Evolutionary conservation across 1,139 yeast species (phyloP).

Genomic region (Saccharomyces hybrid): DNA sequence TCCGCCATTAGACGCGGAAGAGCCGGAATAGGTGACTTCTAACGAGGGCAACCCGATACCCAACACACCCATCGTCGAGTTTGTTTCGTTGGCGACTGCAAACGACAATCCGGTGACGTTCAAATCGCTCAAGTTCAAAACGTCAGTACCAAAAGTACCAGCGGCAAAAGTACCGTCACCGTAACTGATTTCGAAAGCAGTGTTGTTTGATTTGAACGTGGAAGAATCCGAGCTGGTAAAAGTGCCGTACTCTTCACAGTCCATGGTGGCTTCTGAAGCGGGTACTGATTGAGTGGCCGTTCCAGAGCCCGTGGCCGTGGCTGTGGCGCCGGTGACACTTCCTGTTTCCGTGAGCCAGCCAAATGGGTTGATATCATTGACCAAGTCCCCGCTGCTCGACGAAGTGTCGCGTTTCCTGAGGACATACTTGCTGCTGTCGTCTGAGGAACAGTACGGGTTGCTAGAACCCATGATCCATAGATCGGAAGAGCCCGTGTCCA

Average conservation of each 20-base stretch:
- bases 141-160: constrained; percentile 57
- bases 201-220: constrained; percentile 40
- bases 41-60: constrained; percentile 54
- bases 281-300: constrained; percentile 5
- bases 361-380: not conserved
- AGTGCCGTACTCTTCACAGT: constrained; percentile 33
- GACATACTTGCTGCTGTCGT: not conserved
- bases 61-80: constrained; percentile 49
- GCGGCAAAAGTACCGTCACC: constrained; percentile 52
- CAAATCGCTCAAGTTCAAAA: constrained; percentile 35
- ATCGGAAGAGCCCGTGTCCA: constrained; percentile 71
- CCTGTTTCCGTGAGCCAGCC: constrained; percentile 4
- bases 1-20: constrained; percentile 7
- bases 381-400: not conserved
- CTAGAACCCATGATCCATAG: constrained; percentile 47
- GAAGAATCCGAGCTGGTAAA: constrained; percentile 43
- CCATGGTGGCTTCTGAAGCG: constrained; percentile 20
- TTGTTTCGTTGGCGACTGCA: constrained; percentile 50
- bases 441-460: constrained; percentile 20
- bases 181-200: constrained; percentile 44
- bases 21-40: constrained; percentile 39
- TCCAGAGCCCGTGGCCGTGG: constrained; percentile 5
- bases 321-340: constrained; percentile 2
- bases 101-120: constrained; percentile 42
- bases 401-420: not conserved